These are phyloP conservation scores for Lasiodiplodia theobromae DNA, from an alignment of 2,329 filamentous ascomycete genomes.

Conservation along the genomic window DNA sequence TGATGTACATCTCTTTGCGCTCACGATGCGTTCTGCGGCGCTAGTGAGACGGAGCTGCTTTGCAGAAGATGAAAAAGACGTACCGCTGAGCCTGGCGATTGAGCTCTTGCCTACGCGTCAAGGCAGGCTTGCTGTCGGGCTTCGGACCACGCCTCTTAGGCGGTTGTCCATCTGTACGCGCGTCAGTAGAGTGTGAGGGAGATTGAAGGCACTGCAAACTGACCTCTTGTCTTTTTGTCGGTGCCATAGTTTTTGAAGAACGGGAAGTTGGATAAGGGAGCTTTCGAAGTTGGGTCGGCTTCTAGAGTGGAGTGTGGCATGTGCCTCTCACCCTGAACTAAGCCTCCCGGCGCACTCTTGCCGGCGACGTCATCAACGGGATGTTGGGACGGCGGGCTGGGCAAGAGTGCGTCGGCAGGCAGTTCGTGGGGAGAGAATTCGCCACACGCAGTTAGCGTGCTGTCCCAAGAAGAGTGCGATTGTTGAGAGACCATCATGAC, in stretches of 20 bases:
- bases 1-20: constrained; percentile 95
- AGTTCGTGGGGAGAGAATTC: constrained; percentile 19
- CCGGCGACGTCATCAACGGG: neutral
- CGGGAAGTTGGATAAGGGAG: constrained; percentile 24
- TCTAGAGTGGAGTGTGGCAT: constrained; percentile 1
- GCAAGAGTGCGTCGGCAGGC: constrained; percentile 5
- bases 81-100: constrained; percentile 97
- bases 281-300: constrained; percentile 9
- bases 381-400: neutral
- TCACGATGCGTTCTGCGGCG: constrained; percentile 85
- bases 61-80: neutral
- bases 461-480: constrained; percentile 14
- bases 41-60: constrained; percentile 19
- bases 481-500: constrained; percentile 18
- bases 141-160: constrained; percentile 93
- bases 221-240: constrained; percentile 32
- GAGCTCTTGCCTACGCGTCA: constrained; percentile 90
- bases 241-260: constrained; percentile 31
- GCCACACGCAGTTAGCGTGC: constrained; percentile 19
- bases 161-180: constrained; percentile 73
- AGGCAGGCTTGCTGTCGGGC: constrained; percentile 92
- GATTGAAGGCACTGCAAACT: neutral
- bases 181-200: neutral
- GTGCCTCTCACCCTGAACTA: constrained; percentile 8
- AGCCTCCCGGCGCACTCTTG: constrained; percentile 1